Evolutionary conservation across 2,329 filamentous ascomycete species (phyloP), one percentile per base, ranked within the genome.

Genomic region (Chrysoporthe austroafricana): DNA sequence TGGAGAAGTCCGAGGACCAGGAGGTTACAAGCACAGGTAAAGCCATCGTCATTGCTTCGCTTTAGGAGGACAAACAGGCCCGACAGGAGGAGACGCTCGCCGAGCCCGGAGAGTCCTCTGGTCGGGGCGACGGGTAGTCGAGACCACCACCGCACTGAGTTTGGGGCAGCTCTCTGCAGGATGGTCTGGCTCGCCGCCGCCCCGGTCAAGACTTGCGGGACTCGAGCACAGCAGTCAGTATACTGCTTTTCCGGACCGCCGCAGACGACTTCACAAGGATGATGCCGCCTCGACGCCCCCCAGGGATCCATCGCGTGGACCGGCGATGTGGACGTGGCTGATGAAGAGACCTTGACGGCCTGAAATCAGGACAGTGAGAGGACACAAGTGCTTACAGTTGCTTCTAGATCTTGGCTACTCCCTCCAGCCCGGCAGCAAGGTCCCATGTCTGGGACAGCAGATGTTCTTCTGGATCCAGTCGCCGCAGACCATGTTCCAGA

Each of bases 1-100:
- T 91, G 34, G 92, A 96, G 74, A 82, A 86, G 74, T 88, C 88
- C 1, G 80, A 87, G 66, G 80, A 84, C 62, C 86, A 91, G 73
- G 85, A 91, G 71, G 79, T 85, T 60, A 83, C 83, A 58, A 80
- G 84, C 69, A 84, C 85, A 75, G 88, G 88, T 77, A 91, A 90
- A 78, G 89, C 90, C 64, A 82, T 93, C 65, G 82, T 91, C 54
- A 89, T 91, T 77, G 84, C 86, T 62, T 84, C 84, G 46, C 66
- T 78, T 64, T 79, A 57, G 43, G 13, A 21, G 46, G 32, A 64
- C 36, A 57, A n/a, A 46, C n/a, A n/a, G 71, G 14, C 44, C 39
- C n/a, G 75, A 67, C 4, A 61, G 46, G 58, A 65, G 43, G 42
- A 48, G 44, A 48, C 16, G 52, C 58, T 61, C 26, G 52, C 36